Evolutionary conservation across 1,284 basidiomycete species (phyloP).

Genomic region (Wolfiporia cocos): DNA sequence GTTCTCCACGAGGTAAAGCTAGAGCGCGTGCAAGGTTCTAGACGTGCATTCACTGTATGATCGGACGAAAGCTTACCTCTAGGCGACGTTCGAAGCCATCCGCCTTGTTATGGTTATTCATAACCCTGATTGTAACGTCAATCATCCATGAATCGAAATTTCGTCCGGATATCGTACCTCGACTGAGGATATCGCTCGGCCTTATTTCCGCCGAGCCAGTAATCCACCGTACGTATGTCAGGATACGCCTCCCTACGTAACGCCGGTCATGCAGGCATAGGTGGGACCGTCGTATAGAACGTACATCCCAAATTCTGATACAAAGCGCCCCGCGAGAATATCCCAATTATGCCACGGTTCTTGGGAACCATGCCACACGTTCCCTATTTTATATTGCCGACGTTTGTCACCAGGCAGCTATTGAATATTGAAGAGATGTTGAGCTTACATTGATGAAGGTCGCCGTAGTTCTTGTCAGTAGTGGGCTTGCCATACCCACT

Average conservation of each 20-base stretch:
- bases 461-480: conserved; percentile 73
- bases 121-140: conserved; percentile 37
- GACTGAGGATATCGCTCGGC: conserved; percentile 82
- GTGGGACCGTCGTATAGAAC: conserved; percentile 18
- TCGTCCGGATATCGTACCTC: conserved; percentile 36
- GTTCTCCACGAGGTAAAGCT: conserved; percentile 87
- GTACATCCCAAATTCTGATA: conserved; percentile 86
- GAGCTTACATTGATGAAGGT: conserved; percentile 76
- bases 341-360: conserved; percentile 92
- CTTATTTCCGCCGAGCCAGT: conserved; percentile 71
- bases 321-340: conserved; percentile 77
- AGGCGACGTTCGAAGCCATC: conserved; percentile 81
- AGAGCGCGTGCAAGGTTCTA: conserved; percentile 6
- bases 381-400: conserved; percentile 41
- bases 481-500: conserved; percentile 73
- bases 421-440: conserved; percentile 3
- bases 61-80: conserved; percentile 42
- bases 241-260: conserved; percentile 71
- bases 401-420: conserved; percentile 7
- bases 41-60: not conserved
- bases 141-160: not conserved
- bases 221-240: conserved; percentile 76
- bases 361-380: conserved; percentile 88
- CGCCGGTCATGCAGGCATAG: conserved; percentile 1
- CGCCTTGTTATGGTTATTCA: conserved; percentile 86